Percentiles rank a stretch among this genome's conserved stretches.
Conservation (phyloP, 345 rosid species). For the Boechera divaricarpa region DNA sequence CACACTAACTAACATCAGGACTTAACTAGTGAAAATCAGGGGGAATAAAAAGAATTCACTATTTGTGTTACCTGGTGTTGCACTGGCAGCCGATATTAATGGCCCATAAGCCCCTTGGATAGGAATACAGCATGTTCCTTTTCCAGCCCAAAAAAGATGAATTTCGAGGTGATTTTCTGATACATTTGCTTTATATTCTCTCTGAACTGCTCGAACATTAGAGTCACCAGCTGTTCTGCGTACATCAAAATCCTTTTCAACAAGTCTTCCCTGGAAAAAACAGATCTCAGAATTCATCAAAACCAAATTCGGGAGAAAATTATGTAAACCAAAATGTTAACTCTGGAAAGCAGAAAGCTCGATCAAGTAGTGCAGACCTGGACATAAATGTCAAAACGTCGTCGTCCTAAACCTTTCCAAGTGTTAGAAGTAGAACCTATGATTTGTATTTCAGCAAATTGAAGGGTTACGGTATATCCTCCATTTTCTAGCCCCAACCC, state of each 20-base stretch:
- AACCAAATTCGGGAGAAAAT: no score
- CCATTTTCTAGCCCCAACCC: no score
- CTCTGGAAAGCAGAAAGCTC: no score
- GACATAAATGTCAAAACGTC: conserved; percentile 50
- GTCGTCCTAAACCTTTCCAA: conserved; percentile 53
- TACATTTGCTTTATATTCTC: conserved; percentile 25
- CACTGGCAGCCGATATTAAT: conserved; percentile 55
- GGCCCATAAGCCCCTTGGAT: conserved; percentile 35
- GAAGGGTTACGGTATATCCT: no score
- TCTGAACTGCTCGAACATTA: conserved; percentile 32
- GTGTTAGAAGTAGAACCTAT: conserved; percentile 9
- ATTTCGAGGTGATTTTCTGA: conserved; percentile 30
- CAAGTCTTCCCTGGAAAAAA: conserved; percentile 43
- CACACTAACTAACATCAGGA: neutral
- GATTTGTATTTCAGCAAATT: no score
- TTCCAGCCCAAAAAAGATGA: conserved; percentile 37
- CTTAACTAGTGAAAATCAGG: no score
- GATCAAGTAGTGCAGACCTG: conserved; percentile 37
- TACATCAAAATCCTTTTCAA: conserved; percentile 54
- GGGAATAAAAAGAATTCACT: no score
- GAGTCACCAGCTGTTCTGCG: conserved; percentile 46
- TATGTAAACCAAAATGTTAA: no score
- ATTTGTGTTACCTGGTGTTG: conserved; percentile 47
- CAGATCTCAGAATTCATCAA: no score
- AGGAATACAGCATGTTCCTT: conserved; percentile 27